These are phyloP conservation scores for Solanum acaule DNA, from an alignment of 257 asterid genomes.

Conservation along the genomic window DNA sequence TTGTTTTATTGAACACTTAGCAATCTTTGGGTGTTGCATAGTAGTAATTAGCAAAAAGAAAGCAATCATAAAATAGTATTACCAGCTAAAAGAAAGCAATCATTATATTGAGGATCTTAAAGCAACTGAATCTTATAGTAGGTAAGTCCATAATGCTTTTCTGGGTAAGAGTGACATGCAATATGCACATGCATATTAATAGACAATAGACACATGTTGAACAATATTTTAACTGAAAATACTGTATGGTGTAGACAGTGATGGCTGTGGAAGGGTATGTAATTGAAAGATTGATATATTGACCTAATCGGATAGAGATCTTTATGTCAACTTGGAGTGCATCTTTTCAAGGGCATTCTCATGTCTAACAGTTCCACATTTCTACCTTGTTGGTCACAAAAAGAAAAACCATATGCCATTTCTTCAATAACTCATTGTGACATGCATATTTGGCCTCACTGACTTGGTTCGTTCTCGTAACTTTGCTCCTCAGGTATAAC, in stretches of 20 bases:
- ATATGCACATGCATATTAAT: background rate
- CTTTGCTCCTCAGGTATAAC: constrained; percentile 58
- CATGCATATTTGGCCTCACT: background rate
- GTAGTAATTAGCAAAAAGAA: background rate
- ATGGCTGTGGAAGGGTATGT: background rate
- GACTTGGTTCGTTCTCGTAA: background rate
- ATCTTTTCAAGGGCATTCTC: background rate
- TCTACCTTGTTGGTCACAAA: background rate
- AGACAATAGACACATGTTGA: background rate
- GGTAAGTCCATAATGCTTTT: background rate
- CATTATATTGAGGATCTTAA: background rate
- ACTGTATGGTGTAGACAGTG: background rate
- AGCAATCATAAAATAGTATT: background rate
- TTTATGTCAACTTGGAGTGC: background rate
- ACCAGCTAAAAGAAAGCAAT: background rate
- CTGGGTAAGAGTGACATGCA: background rate
- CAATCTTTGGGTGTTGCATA: background rate
- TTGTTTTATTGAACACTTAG: background rate
- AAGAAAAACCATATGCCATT: background rate
- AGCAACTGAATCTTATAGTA: background rate
- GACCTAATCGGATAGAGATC: background rate
- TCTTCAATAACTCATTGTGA: background rate
- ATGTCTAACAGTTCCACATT: background rate
- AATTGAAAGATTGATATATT: background rate
- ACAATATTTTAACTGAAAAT: background rate